Conservation (phyloP, 2,329 filamentous ascomycete species). For the Aspergillus pseudoviridinutans region DNA sequence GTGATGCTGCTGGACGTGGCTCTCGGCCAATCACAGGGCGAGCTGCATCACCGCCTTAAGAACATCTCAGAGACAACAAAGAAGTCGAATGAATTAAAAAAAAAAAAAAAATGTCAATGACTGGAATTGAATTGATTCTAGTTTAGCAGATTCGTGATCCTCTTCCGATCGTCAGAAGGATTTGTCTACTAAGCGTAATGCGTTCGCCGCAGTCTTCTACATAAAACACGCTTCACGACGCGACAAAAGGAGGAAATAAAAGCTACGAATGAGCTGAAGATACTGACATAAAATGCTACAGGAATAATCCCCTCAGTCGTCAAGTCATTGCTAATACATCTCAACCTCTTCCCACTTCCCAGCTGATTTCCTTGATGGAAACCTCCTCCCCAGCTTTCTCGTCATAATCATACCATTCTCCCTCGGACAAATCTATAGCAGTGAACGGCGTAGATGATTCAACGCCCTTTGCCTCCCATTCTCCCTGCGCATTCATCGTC, state of each 20-base stretch:
- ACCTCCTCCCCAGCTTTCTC: slow-evolving; percentile 91
- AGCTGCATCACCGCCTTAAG: slow-evolving; percentile 22
- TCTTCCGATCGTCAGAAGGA: background rate
- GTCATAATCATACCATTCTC: slow-evolving; percentile 98
- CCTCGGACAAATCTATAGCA: slow-evolving; percentile 76
- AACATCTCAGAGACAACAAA: background rate
- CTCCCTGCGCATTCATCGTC: slow-evolving; percentile 56
- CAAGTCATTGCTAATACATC: background rate
- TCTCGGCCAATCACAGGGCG: slow-evolving; percentile 22
- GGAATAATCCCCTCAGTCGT: background rate
- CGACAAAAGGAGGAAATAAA: no score
- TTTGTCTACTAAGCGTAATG: background rate
- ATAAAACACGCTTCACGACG: background rate
- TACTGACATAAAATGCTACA: slow-evolving; percentile 5
- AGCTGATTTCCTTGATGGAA: slow-evolving; percentile 83
- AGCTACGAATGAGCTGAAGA: background rate
- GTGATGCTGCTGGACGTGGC: slow-evolving; percentile 24
- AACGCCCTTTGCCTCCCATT: slow-evolving; percentile 78
- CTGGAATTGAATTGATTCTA: background rate
- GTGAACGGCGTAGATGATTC: slow-evolving; percentile 81
- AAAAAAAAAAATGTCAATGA: background rate
- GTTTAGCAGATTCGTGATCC: background rate
- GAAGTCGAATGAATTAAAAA: background rate
- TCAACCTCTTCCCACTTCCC: slow-evolving; percentile 74
- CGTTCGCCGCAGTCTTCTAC: background rate